Evolutionary conservation across 495 filamentous ascomycete species (phyloP), one percentile per base, ranked within the genome.

Genomic region (Aspergillus diversus): DNA sequence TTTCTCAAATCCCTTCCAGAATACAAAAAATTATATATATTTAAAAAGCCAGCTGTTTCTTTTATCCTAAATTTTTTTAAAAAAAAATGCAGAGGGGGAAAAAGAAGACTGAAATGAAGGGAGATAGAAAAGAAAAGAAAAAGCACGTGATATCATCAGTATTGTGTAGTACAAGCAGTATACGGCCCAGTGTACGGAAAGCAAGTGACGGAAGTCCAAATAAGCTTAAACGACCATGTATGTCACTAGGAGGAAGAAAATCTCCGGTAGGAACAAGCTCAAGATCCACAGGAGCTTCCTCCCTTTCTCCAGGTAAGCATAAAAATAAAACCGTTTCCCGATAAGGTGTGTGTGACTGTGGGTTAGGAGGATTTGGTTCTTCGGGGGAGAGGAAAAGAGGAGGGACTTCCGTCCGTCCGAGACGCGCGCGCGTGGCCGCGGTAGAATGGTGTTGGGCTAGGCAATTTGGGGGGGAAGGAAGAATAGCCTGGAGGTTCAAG

Each of bases 391-490:
- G 61, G 58, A 55, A 57, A 53, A 17, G 57, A 42, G 53, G 60
- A 46, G 31, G 54, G 51, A 58, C 68, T 68, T 71, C 69, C 69
- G 69, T 62, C 63, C 66, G 63, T 66, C 69, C 69, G 69, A 68
- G 63, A 50, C 46, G 62, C 48, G 57, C 33, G 56, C 51, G 47
- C 16, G 7, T 49, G 46, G 47, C 16, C 39, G 39, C 39, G 39
- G 43, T 8, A 27, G 46, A 37, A 9, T 33, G n/a, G 39, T 43
- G 39, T 11, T 43, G 11, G 39, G 39, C 11, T 13, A 43, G 5
- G 39, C n/a, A 12, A 15, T 13, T 15, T 43, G 11, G 39, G 39
- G 37, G 39, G n/a, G n/a, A n/a, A n/a, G n/a, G n/a, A 15, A 43
- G 11, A 43, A 11, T 0, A 43, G n/a, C n/a, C n/a, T n/a, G n/a